A percentile compares a stretch with the other conserved stretches of the same genome.
Conservation (phyloP, 2,329 filamentous ascomycete species). For the Teratosphaeriaceae sp. region DNA sequence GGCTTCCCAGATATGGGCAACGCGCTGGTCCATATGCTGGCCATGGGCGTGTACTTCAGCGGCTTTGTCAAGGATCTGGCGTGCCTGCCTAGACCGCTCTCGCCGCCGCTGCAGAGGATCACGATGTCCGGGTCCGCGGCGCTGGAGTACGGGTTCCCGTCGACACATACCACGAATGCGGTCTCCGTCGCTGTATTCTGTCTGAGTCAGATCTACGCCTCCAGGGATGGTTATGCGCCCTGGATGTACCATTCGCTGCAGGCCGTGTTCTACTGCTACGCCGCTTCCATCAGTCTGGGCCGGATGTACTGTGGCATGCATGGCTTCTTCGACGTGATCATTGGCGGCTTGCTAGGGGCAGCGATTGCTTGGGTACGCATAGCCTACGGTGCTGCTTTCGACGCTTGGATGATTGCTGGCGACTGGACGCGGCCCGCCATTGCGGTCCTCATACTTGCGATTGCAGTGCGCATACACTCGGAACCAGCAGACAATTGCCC, state of each 20-base stretch:
- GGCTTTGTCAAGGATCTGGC: constrained; percentile 93
- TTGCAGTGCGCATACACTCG: constrained; percentile 81
- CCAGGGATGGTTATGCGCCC: constrained; percentile 52
- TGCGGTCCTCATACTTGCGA: constrained; percentile 59
- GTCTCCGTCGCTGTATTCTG: constrained; percentile 87
- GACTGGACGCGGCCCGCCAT: constrained; percentile 58
- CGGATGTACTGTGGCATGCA: constrained; percentile 98
- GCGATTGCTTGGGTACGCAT: constrained; percentile 52
- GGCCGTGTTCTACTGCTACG: constrained; percentile 72
- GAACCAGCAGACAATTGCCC: constrained; percentile 89
- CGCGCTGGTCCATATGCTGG: constrained; percentile 58
- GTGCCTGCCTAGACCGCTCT: constrained; percentile 85
- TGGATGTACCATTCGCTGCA: constrained; percentile 36
- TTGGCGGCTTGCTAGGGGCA: constrained; percentile 72
- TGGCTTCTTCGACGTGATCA: constrained; percentile 83
- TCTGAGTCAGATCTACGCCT: constrained; percentile 61
- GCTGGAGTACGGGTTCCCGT: constrained; percentile 94
- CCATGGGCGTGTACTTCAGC: constrained; percentile 61
- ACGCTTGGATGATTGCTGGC: constrained; percentile 62
- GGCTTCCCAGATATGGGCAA: constrained; percentile 79
- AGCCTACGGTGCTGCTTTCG: constrained; percentile 52
- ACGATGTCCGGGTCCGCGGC: constrained; percentile 96
- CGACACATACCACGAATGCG: constrained; percentile 94
- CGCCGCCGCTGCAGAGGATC: constrained; percentile 85
- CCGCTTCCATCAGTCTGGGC: constrained; percentile 80